Percentiles rank a stretch among this genome's conserved stretches.
phyloP scores from a whole-genome alignment of 192 early-diverging fungal genomes.

The Backusella westeae region DNA sequence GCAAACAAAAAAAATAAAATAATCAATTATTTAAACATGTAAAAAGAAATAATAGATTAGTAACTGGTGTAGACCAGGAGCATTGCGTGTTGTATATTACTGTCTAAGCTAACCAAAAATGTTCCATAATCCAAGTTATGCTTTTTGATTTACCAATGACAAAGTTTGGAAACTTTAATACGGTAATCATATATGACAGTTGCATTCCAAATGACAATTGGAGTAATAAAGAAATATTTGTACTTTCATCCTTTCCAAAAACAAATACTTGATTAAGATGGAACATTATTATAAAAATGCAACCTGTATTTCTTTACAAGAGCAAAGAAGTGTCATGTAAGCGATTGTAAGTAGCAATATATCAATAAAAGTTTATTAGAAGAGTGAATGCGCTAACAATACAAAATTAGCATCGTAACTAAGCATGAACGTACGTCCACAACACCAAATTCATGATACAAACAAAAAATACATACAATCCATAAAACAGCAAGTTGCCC shows the following conservation, averaged over 20 bases:
- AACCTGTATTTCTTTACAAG: not conserved
- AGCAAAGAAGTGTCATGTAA: not conserved
- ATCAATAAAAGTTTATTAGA: not conserved
- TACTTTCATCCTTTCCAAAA: not conserved
- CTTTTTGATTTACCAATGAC: too few relatives aligned
- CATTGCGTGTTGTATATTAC: not conserved
- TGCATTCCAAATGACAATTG: not conserved
- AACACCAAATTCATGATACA: not conserved
- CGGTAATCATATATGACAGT: not conserved
- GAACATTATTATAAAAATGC: not conserved
- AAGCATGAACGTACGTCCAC: not conserved
- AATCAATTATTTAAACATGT: not conserved
- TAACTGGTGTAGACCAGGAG: not conserved
- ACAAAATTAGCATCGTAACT: not conserved
- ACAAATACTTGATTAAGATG: too few relatives aligned
- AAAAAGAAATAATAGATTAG: not conserved
- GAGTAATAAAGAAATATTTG: not conserved
- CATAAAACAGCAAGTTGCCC: not conserved
- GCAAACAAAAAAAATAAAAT: not conserved
- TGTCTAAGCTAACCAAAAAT: too few relatives aligned
- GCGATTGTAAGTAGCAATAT: not conserved
- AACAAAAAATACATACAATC: not conserved
- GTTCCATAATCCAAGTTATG: not conserved
- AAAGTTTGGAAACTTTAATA: not conserved
- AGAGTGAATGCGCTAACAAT: not conserved